phyloP scores from a whole-genome alignment of 805 yeast species.

The Barnettozyma siamensis region DNA sequence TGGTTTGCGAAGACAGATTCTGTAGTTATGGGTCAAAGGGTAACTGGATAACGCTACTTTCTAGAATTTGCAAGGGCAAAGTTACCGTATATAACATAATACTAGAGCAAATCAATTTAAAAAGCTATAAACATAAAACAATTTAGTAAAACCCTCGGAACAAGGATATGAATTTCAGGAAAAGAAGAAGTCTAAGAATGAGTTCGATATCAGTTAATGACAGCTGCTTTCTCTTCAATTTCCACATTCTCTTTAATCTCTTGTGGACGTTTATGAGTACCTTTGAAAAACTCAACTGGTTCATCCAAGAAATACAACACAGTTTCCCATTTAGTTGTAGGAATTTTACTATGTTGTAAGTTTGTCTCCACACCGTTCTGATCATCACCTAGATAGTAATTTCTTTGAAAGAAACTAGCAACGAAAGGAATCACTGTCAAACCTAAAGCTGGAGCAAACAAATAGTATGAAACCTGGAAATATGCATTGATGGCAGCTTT shows the following conservation, averaged over 20 bases:
- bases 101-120: too few relatives aligned
- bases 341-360: constrained; percentile 8
- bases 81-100: too few relatives aligned
- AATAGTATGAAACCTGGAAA: constrained; percentile 23
- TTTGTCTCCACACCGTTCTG: constrained; percentile 32
- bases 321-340: constrained; percentile 4
- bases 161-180: too few relatives aligned
- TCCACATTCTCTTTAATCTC: background rate
- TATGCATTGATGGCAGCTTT: constrained; percentile 31
- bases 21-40: too few relatives aligned
- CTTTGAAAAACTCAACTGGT: constrained; percentile 5
- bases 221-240: too few relatives aligned
- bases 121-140: too few relatives aligned
- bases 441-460: constrained; percentile 28
- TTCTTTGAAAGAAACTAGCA: constrained; percentile 29
- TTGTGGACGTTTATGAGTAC: background rate
- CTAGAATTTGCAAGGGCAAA: too few relatives aligned
- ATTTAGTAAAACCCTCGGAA: too few relatives aligned
- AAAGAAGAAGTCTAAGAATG: too few relatives aligned
- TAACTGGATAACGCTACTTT: too few relatives aligned
- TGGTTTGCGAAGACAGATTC: too few relatives aligned
- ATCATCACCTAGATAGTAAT: constrained; percentile 31
- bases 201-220: too few relatives aligned
- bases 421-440: constrained; percentile 28
- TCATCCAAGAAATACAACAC: constrained; percentile 5